Evolutionary conservation across 2,329 filamentous ascomycete species (phyloP).

Genomic region (Hysterium pulicare): DNA sequence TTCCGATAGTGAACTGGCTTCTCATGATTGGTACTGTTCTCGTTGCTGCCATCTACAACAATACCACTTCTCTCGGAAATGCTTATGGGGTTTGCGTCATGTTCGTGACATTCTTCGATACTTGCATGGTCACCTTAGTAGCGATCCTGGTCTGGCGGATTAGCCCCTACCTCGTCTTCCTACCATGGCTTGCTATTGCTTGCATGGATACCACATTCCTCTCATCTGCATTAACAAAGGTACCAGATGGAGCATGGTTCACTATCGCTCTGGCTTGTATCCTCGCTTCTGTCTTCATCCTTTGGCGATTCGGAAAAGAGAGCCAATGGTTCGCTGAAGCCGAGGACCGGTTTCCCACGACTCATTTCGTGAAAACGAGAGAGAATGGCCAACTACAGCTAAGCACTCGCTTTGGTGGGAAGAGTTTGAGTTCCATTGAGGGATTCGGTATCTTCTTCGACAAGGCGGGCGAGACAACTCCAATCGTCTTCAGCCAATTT

Average conservation of each 20-base stretch:
- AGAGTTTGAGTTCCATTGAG: conserved; percentile 38
- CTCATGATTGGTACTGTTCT: conserved; percentile 73
- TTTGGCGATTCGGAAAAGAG: conserved; percentile 79
- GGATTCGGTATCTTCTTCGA: conserved; percentile 75
- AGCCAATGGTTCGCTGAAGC: conserved; percentile 70
- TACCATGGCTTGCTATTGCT: conserved; percentile 63
- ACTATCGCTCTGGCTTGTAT: conserved; percentile 63
- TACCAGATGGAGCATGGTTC: conserved; percentile 76
- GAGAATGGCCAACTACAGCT: conserved; percentile 36
- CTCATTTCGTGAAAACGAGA: conserved; percentile 40
- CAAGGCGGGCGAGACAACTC: conserved; percentile 65
- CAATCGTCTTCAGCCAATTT: conserved; percentile 69
- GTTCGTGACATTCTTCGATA: conserved; percentile 74
- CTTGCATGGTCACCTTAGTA: conserved; percentile 68
- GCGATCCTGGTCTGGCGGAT: conserved; percentile 70
- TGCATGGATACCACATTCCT: conserved; percentile 67
- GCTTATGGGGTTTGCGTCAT: conserved; percentile 66
- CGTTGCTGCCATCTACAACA: conserved; percentile 70
- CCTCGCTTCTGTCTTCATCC: conserved; percentile 63
- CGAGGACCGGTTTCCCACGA: conserved; percentile 52
- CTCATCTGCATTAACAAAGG: conserved; percentile 66
- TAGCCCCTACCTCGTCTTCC: conserved; percentile 56
- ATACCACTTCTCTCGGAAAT: conserved; percentile 61
- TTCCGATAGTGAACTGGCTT: conserved; percentile 73
- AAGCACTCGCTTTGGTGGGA: conserved; percentile 36